Base-by-base conservation (phyloP, 2,329 filamentous ascomycete genomes). In the Tolypocladium paradoxum region DNA sequence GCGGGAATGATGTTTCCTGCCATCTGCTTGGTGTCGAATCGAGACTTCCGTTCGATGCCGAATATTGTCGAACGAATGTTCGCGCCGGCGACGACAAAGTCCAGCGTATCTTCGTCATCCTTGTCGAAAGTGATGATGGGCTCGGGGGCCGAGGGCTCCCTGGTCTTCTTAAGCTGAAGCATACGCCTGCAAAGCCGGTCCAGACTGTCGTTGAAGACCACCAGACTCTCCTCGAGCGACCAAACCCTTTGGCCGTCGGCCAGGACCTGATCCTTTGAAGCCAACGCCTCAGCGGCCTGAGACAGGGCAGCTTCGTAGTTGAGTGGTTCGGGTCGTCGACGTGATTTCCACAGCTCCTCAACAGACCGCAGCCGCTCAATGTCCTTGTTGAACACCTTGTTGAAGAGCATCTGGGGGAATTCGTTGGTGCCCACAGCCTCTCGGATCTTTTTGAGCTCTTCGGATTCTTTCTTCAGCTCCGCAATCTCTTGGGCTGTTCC, bases 21-120 rank as follows among this genome's bases (percentile, higher is more conserved):
- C 92, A 97, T 99, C 71, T 99, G 88, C 73, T 99, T 99, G 63
- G 93, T 91, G 65, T 97, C 91, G 64, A 97, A 99, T 55, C 95
- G 90, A 24, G 90, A 95, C 67, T 90, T 92, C 5, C 76, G 73
- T 52, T 92, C 87, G 54, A 99, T 96, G 53, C 84, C 87, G 65
- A 99, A 99, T n/a, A 95, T 78, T 27, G 82, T 76, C 1, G 92
- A 93, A 46, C 93, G 83, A 27, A 99, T 81, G 63, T 99, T 99
- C 33, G 92, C 90, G 60, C 87, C 89, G 0, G 93, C 84, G 1
- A 90, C 82, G 7, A 99, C 93, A 67, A 99, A 97, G 65, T 99
- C 91, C 8, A 99, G 77, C 0, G 92, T 96, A 65, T 97, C 92
- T 36, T 85, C 82, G 63, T 99, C 93, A 65, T 99, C 93, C 73